These are phyloP conservation scores for Globisporangium uncinulatum DNA, from an alignment of 352 stramenopile species.

Conservation along the genomic window DNA sequence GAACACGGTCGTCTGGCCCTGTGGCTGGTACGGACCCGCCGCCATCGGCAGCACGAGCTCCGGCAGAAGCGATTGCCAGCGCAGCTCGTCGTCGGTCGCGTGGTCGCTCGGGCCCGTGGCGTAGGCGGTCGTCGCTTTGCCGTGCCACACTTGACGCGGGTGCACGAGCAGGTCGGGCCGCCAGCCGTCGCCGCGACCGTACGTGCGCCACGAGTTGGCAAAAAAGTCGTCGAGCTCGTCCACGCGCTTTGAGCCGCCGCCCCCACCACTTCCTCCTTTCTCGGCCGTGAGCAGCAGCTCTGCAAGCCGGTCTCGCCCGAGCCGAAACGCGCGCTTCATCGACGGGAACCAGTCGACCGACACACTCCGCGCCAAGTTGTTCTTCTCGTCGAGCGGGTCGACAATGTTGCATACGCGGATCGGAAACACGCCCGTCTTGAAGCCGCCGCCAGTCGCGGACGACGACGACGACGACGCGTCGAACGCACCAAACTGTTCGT, in stretches of 20 bases:
- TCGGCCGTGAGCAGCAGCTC: constrained; percentile 22
- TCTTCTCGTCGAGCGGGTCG: constrained; percentile 80
- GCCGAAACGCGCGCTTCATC: constrained; percentile 62
- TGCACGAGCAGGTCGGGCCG: constrained; percentile 75
- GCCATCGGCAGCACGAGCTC: constrained; percentile 10
- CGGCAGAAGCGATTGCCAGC: constrained; percentile 14
- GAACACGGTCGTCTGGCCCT: constrained; percentile 6
- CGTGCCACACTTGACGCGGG: constrained; percentile 67
- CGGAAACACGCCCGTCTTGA: constrained; percentile 39
- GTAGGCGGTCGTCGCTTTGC: constrained; percentile 10
- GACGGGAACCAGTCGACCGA: constrained; percentile 63
- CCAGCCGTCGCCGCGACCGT: constrained; percentile 70
- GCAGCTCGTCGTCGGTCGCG: constrained; percentile 3
- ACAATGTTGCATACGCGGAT: constrained; percentile 86
- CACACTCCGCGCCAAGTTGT: constrained; percentile 84
- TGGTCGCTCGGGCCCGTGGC: neutral
- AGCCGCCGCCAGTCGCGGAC: neutral
- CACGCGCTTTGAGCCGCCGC: neutral
- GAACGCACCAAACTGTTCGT: constrained; percentile 56
- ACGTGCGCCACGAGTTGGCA: constrained; percentile 48
- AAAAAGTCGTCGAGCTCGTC: constrained; percentile 50
- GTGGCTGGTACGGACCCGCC: constrained; percentile 2
- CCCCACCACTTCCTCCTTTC: no score
- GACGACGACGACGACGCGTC: constrained; percentile 22
- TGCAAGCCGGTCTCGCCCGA: constrained; percentile 50